Base-by-base conservation (phyloP, 1,139 yeast species). In the Suhomyces taliae region DNA sequence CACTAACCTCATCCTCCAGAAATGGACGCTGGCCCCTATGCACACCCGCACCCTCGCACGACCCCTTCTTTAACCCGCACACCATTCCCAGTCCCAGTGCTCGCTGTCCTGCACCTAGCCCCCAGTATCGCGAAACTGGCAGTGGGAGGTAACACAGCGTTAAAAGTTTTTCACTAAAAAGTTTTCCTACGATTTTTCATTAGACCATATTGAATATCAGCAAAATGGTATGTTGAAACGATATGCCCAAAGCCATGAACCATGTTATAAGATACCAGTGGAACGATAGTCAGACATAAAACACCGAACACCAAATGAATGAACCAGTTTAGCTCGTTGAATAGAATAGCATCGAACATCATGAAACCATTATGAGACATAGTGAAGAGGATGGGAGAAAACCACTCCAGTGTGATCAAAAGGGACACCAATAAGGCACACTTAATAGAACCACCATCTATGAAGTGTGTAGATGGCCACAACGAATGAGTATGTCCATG, bases 181-280 rank as follows among this genome's bases (percentile, higher is more conserved):
- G 49, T 46, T 46, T 46, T 46, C 49, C 32, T 40, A 43, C 42
- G 39, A 37, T 41, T 46, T 46, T 46, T 41, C 46, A 46, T 40
- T 37, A 42, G 48, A 44, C 50, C 46, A 41, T 45, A 47, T 43
- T 41, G 47, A 56, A 59, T 60, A 62, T 60, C 64, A 58, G 58
- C 63, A 65, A 62, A 62, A 65, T 65, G 69, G 69, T 65, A 65
- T 61, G 69, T 65, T 48, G 32, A 40, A 50, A 27, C 40, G 33
- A 27, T 34, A n/a, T 11, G 27, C 27, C 26, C 39, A 29, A 29
- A 10, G 6, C 32, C n/a, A 29, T 29, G 32, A 9, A 29, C n/a
- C 32, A 11, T 29, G 32, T 9, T 29, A 11, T 29, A 9, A 9
- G 9, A 29, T 9, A 29, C 7, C 32, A 29, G 32, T 29, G 24